A percentile compares a stretch with the other conserved stretches of the same genome.
Conservation (phyloP, 441 rosid species). For the Gossypium gossypioides region DNA sequence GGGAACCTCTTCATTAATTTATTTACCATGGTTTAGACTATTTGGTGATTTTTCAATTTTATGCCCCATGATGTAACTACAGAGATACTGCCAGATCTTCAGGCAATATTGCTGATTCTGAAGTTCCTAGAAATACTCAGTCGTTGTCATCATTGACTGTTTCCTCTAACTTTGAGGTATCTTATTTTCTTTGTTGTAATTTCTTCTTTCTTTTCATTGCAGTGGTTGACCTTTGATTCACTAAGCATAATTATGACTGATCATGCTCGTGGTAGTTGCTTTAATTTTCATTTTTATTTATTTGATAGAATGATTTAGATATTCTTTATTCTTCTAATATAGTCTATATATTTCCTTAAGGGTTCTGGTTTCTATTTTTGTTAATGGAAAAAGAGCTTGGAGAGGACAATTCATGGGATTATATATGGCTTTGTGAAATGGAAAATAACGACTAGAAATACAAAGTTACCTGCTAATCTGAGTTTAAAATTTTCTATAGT, state of each 20-base stretch:
- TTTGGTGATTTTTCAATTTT: conserved; percentile 2
- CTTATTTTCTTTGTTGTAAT: neutral
- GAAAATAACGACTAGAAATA: neutral
- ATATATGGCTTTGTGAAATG: neutral
- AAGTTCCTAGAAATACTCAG: conserved; percentile 44
- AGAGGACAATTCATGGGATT: neutral
- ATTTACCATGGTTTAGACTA: neutral
- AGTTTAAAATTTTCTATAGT: neutral
- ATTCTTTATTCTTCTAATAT: neutral
- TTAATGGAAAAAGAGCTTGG: neutral
- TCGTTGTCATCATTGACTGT: conserved; percentile 44
- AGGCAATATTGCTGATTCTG: conserved; percentile 36
- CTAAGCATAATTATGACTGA: neutral
- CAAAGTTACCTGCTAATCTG: neutral
- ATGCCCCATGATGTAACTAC: conserved; percentile 22
- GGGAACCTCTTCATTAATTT: neutral
- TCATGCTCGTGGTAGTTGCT: neutral
- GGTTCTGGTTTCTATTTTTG: neutral
- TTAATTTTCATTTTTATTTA: neutral
- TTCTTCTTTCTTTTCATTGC: neutral
- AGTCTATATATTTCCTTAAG: neutral
- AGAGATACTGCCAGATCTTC: conserved; percentile 53
- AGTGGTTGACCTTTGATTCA: neutral
- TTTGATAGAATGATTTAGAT: neutral
- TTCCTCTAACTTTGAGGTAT: conserved; percentile 81